A percentile compares a stretch with the other conserved stretches of the same genome.
Conservation (phyloP, 2,329 filamentous ascomycete species). For the Neurospora sp. region DNA sequence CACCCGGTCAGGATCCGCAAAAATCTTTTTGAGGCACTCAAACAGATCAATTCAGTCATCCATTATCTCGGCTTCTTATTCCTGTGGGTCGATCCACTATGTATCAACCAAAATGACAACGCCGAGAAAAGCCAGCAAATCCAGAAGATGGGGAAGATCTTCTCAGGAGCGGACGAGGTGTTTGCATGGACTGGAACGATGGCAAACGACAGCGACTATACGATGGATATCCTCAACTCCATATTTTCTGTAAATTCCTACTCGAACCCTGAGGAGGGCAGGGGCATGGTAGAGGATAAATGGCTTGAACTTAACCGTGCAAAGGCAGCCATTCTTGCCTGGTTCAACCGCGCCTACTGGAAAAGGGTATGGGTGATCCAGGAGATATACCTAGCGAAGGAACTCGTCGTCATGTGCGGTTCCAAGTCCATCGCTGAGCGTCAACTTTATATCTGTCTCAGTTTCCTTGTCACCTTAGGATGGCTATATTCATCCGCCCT, state of each 20-base stretch:
- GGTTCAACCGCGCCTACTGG: neutral
- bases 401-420: neutral
- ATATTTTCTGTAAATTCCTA: too few relatives aligned
- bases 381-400: neutral
- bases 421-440: neutral
- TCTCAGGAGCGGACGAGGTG: neutral
- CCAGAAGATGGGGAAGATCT: neutral
- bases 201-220: constrained; percentile 1
- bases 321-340: neutral
- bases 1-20: neutral
- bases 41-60: neutral
- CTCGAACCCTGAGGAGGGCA: too few relatives aligned
- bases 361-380: neutral
- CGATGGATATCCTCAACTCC: neutral
- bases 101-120: constrained; percentile 1
- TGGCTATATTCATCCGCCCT: too few relatives aligned
- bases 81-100: constrained; percentile 1
- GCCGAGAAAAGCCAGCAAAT: constrained; percentile 1
- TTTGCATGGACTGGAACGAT: constrained; percentile 1
- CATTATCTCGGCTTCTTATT: neutral
- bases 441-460: neutral
- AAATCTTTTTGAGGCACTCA: neutral
- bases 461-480: too few relatives aligned
- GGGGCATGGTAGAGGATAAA: too few relatives aligned
- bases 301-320: neutral